A percentile compares a stretch with the other conserved stretches of the same genome.
Conservation (phyloP, 179 eudicot genomes). For the Actinidia chinensis region DNA sequence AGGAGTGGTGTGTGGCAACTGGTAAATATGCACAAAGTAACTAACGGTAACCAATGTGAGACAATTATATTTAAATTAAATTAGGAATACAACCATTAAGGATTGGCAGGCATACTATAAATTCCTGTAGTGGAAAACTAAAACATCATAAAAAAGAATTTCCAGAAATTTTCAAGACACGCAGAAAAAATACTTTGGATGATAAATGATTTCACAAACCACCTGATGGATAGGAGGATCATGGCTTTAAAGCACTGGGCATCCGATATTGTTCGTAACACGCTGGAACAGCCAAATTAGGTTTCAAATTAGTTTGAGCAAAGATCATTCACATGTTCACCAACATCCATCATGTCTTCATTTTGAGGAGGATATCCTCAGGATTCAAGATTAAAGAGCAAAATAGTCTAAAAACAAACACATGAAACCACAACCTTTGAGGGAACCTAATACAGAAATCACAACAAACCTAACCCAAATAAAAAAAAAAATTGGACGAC, state of each 20-base stretch:
- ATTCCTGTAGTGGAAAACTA: slow-evolving; percentile 1
- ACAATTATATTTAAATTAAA: neutral
- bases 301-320: slow-evolving; percentile 51
- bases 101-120: neutral
- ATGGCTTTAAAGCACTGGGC: slow-evolving; percentile 95
- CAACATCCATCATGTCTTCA: slow-evolving; percentile 60
- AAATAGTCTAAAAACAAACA: too few relatives aligned
- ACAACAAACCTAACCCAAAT: too few relatives aligned
- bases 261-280: slow-evolving; percentile 86
- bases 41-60: neutral
- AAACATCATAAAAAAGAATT: neutral
- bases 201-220: neutral
- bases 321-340: slow-evolving; percentile 61
- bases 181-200: neutral
- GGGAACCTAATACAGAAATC: too few relatives aligned
- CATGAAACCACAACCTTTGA: too few relatives aligned
- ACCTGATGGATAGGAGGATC: slow-evolving; percentile 98
- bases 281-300: slow-evolving; percentile 62
- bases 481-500: too few relatives aligned
- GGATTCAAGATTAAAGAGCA: too few relatives aligned
- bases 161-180: neutral
- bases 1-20: neutral
- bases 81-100: neutral
- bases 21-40: neutral
- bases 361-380: slow-evolving; percentile 68